Base-by-base conservation (phyloP, 352 stramenopile species). In the Pythium dissotocum region DNA sequence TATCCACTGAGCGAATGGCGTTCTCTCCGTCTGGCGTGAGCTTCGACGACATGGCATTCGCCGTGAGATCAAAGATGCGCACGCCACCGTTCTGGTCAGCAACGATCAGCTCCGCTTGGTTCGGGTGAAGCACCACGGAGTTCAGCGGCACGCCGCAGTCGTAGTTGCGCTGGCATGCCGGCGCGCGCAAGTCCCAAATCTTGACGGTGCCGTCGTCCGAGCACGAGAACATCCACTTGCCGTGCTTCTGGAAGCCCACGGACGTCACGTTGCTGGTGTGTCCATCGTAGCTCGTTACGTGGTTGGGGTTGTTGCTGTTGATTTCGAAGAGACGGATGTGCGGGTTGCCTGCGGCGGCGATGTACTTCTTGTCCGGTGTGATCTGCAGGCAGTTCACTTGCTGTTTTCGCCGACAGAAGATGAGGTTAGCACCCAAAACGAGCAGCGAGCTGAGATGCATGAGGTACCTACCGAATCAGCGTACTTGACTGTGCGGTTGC, bases 321-420 rank as follows among this genome's bases (percentile, higher is more conserved):
- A 99, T 98, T 81, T 99, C 97, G 71, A 99, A 99, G 5, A 99
- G 72, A 2, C 97, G 94, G 62, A 99, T 98, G 70, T 98, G 88
- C 21, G 97, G 95, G 83, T 99, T 99, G 16, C 97, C 97, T 13
- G 90, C 97, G 10, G 97, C 97, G n/a, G 94, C 95, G 13, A 99
- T 91, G 73, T 97, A 98, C 67, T 94, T 93, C 80, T 99, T 99
- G 79, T 99, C 96, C 2, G 95, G 93, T 10, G 95, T 98, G 67
- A 98, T 98, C 77, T 98, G 89, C 28, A 99, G 82, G 64, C 95
- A 98, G 78, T 99, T 99, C 1, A 99, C 94, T 93, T 98, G 95
- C 87, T 89, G 67, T 18, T 18, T 28, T 44, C 10, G 21, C 33
- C 32, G 38, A 8, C 9, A 13, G 48, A 60, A 26, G 10, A 48